Evolutionary conservation across 345 rosid species (phyloP), one percentile per base, ranked within the genome.

Genomic region (Acer yangbiense): DNA sequence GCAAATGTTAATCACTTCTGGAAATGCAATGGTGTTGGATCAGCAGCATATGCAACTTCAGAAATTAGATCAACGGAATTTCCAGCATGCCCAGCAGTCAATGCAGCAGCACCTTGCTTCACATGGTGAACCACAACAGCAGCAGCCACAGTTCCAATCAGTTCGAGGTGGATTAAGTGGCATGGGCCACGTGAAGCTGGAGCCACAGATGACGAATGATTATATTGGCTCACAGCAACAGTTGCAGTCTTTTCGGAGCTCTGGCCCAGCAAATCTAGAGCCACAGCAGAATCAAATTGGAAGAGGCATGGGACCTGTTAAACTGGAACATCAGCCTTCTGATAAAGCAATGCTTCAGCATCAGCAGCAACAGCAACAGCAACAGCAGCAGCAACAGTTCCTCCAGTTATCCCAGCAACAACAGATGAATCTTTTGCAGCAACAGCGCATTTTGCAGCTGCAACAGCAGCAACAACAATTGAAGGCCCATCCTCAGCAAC

Each of bases 401-500:
- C 91, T 79, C 92, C 98, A 91, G 81, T 81, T 97, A 78, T 85
- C 95, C 7, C 98, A 90, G 89, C 81, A 13, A 86, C 87, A 7
- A 6, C 98, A 89, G 44, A 82, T 96, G 23, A 96, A 86, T 82
- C 84, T 92, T 73, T 48, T 91, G 50, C 88, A 90, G 0, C 99
- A 91, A 78, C 98, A 96, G 81, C 85, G 97, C 74, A 61, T 91
- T 44, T 46, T 92, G 86, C 97, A 92, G 60, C 79, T 90, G 20
- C 98, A 94, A 29, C 93, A 86, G 71, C 95, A 92, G 20, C 98
- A 91, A 21, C 93, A 92, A 79, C 89, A 92, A 78, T 58, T 92
- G 86, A 96, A 96, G 85, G 85, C 90, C 50, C 87, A 92, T 79
- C 98, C 97, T 72, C 97, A 86, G 72, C 98, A 94, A 43, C 89